Base-by-base conservation (phyloP, 2,329 filamentous ascomycete species). In the Elsinoe arachidis region DNA sequence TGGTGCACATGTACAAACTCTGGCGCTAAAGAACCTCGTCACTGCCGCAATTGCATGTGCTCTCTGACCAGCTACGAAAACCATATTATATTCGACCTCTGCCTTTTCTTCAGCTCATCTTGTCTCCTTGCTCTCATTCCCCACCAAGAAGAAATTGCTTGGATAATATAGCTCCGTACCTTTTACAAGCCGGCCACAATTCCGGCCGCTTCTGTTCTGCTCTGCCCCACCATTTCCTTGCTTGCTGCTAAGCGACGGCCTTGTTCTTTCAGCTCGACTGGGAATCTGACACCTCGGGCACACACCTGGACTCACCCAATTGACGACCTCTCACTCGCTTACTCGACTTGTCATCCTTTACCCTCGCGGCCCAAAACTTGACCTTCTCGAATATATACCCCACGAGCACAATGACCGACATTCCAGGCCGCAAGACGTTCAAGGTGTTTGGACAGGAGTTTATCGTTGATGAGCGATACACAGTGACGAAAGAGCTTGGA, bases 361-460 rank as follows among this genome's bases (percentile, higher is more conserved):
- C 26, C n/a, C 46, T 33, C 23, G 26, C 6, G n/a, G 14, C 21
- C 47, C 41, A 39, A 19, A 39, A 26, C 43, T 33, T 47, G 43
- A 43, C 39, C 39, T 19, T 7, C 4, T 34, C 47, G 34, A n/a
- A 14, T 52, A 30, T 52, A 3, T 35, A 9, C 46, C 33, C 33
- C 30, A 14, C 49, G 2, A 12, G 59, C 59, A 70, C 58, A 67
- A 85, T 85, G 82, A 73, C 77, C 63, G 81, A 84, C 66, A 63
- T 84, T 61, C 75, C 77, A 62, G 84, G 84, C 70, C 86, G 90
- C 75, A 96, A 96, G 81, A 83, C 92, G 74, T 96, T 96, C 82
- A 96, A 95, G 85, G 91, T 99, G 73, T 99, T 99, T 78, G 96
- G 96, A 80, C 93, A 99, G 72, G 93, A 99, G 78, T 99, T 99